These are phyloP conservation scores for Parachaetomium inaequale DNA, from an alignment of 495 filamentous ascomycete species.

Conservation along the genomic window DNA sequence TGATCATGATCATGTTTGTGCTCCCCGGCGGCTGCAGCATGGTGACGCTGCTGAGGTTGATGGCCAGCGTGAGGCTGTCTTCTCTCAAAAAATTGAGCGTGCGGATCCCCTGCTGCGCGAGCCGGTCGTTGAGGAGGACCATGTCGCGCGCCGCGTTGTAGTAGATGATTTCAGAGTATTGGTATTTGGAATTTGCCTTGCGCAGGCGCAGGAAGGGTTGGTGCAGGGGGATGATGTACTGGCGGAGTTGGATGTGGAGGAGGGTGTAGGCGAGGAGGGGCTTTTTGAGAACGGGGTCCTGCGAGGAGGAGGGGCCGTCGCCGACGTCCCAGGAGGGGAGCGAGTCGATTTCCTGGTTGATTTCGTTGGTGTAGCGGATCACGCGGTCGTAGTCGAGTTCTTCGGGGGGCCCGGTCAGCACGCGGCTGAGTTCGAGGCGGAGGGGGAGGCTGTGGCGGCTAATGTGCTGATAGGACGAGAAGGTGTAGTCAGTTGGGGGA, in stretches of 20 bases:
- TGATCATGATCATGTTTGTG: conserved; percentile 44
- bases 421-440: conserved; percentile 41
- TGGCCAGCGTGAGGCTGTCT: conserved; percentile 40
- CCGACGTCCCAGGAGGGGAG: conserved; percentile 43
- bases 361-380: conserved; percentile 43
- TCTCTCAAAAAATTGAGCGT: conserved; percentile 42
- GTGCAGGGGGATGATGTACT: conserved; percentile 46
- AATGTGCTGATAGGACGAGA: conserved; percentile 41
- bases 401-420: conserved; percentile 34
- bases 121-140: conserved; percentile 40
- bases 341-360: conserved; percentile 42
- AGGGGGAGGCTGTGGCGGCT: conserved; percentile 39
- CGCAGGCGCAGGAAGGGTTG: conserved; percentile 42
- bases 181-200: conserved; percentile 41
- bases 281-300: conserved; percentile 24
- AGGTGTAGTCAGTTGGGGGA: conserved; percentile 37
- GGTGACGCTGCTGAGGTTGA: conserved; percentile 46
- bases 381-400: conserved; percentile 43
- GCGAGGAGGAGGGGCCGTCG: conserved; percentile 1
- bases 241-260: conserved; percentile 41
- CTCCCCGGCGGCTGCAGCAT: conserved; percentile 47
- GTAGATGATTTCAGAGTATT: conserved; percentile 46
- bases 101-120: conserved; percentile 40
- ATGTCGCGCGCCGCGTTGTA: conserved; percentile 48
- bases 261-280: conserved; percentile 41